Evolutionary conservation across 2,329 filamentous ascomycete species (phyloP).

Genomic region (Ceratocystis colombiana): DNA sequence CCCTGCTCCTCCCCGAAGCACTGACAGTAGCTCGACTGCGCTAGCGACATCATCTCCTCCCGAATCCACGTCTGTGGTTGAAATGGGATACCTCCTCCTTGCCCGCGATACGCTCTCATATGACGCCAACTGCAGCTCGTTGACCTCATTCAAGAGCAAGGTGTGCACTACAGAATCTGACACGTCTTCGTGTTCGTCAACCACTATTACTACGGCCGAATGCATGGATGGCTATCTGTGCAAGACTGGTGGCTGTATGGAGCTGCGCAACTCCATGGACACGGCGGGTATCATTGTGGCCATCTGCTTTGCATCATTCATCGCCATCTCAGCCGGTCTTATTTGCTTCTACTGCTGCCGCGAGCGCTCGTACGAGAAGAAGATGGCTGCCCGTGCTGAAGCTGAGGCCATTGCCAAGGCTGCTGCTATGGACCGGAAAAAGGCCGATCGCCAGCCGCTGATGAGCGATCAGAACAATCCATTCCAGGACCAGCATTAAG

Average conservation of each 20-base stretch:
- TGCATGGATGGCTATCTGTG: constrained; percentile 41
- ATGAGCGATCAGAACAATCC: constrained; percentile 33
- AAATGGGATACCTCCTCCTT: constrained; percentile 26
- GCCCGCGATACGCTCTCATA: constrained; percentile 19
- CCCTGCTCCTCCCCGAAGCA: constrained; percentile 10
- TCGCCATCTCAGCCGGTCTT: constrained; percentile 34
- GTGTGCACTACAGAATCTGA: constrained; percentile 30
- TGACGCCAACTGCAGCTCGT: constrained; percentile 24
- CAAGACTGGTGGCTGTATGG: constrained; percentile 39
- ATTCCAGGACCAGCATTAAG: constrained; percentile 33
- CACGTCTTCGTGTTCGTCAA: constrained; percentile 36
- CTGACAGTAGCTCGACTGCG: constrained; percentile 9
- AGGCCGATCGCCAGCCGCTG: constrained; percentile 34
- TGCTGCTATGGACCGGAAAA: constrained; percentile 35
- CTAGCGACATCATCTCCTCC: neutral
- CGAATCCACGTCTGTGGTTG: constrained; percentile 23
- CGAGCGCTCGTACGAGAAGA: constrained; percentile 40
- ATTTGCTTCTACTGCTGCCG: constrained; percentile 45
- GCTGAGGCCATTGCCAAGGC: constrained; percentile 43
- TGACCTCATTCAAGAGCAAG: constrained; percentile 31
- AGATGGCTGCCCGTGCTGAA: constrained; percentile 39
- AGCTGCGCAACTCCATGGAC: constrained; percentile 35
- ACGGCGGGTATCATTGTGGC: constrained; percentile 40
- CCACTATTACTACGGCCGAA: constrained; percentile 31
- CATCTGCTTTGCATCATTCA: constrained; percentile 38